phyloP scores from a whole-genome alignment of 2,329 filamentous ascomycete species.

The Lecanicillium sp. region DNA sequence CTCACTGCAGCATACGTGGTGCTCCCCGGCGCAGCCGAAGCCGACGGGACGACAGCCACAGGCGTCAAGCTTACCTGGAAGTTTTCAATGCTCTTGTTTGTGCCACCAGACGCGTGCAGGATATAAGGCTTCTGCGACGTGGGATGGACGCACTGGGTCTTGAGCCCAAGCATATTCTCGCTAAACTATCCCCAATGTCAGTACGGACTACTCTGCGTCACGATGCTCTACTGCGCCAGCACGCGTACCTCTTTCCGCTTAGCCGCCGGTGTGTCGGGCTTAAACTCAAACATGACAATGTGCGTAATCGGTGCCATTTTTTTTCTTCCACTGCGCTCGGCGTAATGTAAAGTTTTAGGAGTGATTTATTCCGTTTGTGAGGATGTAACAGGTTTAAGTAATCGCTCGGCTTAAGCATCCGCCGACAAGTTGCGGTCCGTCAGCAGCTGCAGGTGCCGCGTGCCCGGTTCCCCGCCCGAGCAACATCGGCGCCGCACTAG shows the following conservation, averaged over 20 bases:
- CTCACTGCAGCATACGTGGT: too few relatives aligned
- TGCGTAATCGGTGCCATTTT: constrained; percentile 53
- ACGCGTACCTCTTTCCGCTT: constrained; percentile 48
- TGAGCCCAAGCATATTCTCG: constrained; percentile 36
- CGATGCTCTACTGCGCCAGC: not conserved
- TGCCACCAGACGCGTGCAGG: constrained; percentile 47
- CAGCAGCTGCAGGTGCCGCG: too few relatives aligned
- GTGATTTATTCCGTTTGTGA: too few relatives aligned
- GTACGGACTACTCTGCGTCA: not conserved
- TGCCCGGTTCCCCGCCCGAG: too few relatives aligned
- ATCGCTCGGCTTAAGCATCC: too few relatives aligned
- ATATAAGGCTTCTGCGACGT: constrained; percentile 52
- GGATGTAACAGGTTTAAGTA: too few relatives aligned
- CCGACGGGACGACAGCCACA: too few relatives aligned
- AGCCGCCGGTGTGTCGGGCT: constrained; percentile 36
- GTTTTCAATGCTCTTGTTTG: constrained; percentile 53
- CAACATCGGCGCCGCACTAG: too few relatives aligned
- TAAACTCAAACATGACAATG: constrained; percentile 60
- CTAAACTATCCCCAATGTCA: constrained; percentile 15
- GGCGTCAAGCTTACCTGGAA: constrained; percentile 37
- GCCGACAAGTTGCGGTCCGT: too few relatives aligned
- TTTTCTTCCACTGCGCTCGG: too few relatives aligned
- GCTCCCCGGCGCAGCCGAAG: too few relatives aligned
- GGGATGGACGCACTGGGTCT: constrained; percentile 54
- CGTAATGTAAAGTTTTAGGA: too few relatives aligned